phyloP scores from a whole-genome alignment of 1,139 yeast genomes.

The Candida sp. region DNA sequence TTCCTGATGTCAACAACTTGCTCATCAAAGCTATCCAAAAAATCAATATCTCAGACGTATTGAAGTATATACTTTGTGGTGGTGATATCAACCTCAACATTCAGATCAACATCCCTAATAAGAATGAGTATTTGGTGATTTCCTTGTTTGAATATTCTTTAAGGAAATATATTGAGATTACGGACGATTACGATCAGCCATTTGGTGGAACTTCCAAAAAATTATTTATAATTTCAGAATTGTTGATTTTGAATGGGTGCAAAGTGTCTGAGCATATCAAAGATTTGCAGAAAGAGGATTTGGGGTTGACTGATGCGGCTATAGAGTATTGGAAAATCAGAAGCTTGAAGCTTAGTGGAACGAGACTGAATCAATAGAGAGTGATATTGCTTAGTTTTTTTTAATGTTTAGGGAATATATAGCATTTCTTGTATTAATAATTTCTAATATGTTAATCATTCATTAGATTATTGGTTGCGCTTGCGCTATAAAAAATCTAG shows the following conservation, averaged over 20 bases:
- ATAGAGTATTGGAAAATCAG: slow-evolving; percentile 54
- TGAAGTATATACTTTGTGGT: slow-evolving; percentile 52
- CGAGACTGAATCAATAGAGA: not conserved
- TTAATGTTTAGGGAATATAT: not conserved
- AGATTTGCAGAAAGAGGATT: slow-evolving; percentile 28
- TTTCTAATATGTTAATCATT: not conserved
- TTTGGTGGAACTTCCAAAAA: slow-evolving; percentile 16
- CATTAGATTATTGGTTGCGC: not conserved
- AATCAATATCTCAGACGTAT: slow-evolving; percentile 50
- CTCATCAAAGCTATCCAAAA: slow-evolving; percentile 53
- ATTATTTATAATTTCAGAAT: slow-evolving; percentile 74
- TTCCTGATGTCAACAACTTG: slow-evolving; percentile 27
- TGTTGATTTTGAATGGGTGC: slow-evolving; percentile 71
- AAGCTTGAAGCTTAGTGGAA: slow-evolving; percentile 31
- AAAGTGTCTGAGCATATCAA: slow-evolving; percentile 19
- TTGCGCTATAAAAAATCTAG: not conserved
- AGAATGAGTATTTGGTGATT: slow-evolving; percentile 30
- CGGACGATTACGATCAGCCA: slow-evolving; percentile 15
- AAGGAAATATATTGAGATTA: slow-evolving; percentile 46
- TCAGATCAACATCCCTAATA: slow-evolving; percentile 27
- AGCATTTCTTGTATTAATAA: not conserved
- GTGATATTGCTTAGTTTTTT: not conserved
- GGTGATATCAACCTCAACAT: slow-evolving; percentile 49
- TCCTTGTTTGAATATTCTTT: slow-evolving; percentile 66
- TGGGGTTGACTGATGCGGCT: slow-evolving; percentile 49